These are phyloP conservation scores for Naganishia vaughanmartiniae DNA, from an alignment of 768 basidiomycete genomes.

Conservation along the genomic window DNA sequence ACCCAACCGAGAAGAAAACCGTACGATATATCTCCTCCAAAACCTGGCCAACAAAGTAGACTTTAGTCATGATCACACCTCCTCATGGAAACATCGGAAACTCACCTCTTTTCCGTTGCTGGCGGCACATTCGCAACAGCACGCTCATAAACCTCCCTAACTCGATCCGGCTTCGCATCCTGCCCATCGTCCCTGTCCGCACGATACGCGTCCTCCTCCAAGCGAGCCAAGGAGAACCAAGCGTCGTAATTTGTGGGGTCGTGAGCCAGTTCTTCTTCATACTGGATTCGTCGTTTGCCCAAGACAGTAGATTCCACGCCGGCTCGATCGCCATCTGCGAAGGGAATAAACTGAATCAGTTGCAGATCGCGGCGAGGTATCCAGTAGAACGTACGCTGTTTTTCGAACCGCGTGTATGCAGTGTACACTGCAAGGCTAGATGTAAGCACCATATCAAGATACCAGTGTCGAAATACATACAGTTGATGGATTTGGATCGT, in stretches of 20 bases:
- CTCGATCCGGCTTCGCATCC: constrained; percentile 58
- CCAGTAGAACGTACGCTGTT: constrained; percentile 61
- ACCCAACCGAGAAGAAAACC: neutral
- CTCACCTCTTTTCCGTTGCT: constrained; percentile 81
- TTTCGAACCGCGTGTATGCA: constrained; percentile 94
- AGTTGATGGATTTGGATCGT: constrained; percentile 74
- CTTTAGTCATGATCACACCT: neutral
- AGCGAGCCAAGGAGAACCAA: constrained; percentile 93
- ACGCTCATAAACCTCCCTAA: constrained; percentile 91
- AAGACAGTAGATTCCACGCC: constrained; percentile 90
- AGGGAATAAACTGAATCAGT: neutral
- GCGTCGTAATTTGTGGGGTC: constrained; percentile 94
- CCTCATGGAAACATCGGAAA: neutral
- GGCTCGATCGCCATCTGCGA: constrained; percentile 68
- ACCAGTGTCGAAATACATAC: constrained; percentile 32
- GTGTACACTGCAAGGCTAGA: constrained; percentile 64
- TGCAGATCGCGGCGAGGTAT: neutral
- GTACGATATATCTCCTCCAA: constrained; percentile 55
- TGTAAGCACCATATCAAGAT: neutral
- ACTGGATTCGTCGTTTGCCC: constrained; percentile 96
- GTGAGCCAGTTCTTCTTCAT: constrained; percentile 89
- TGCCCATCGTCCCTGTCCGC: constrained; percentile 66
- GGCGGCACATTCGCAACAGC: constrained; percentile 95
- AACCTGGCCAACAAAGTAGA: constrained; percentile 31
- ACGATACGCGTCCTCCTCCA: constrained; percentile 83